Conservation (phyloP, 768 basidiomycete genomes). For the Panaeolus papilionaceus region DNA sequence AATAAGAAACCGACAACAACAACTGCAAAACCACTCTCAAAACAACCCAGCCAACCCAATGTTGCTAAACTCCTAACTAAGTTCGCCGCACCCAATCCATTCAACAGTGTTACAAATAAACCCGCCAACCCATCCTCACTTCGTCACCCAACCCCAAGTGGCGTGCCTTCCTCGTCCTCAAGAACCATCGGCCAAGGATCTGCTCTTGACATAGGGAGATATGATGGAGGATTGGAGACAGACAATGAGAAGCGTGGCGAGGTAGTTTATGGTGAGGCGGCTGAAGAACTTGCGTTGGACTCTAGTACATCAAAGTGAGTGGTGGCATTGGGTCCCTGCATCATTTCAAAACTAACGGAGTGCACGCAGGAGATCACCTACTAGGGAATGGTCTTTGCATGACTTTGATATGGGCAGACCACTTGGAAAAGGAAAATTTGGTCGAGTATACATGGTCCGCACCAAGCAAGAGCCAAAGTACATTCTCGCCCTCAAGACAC, state of each 20-base stretch:
- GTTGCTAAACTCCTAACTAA: conserved; percentile 79
- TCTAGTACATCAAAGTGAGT: conserved; percentile 75
- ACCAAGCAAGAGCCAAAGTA: conserved; percentile 89
- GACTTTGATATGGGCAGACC: conserved; percentile 95
- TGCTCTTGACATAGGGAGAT: conserved; percentile 80
- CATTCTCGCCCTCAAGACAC: conserved; percentile 95
- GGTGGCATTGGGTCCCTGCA: not conserved
- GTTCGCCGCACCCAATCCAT: conserved; percentile 71
- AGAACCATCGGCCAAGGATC: conserved; percentile 34
- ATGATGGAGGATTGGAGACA: conserved; percentile 96
- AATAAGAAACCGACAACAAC: conserved; percentile 49
- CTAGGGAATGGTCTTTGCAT: conserved; percentile 84
- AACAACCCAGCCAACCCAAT: conserved; percentile 63
- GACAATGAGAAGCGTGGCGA: conserved; percentile 86
- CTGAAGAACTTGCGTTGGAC: conserved; percentile 82
- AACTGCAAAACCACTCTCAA: conserved; percentile 46
- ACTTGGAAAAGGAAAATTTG: conserved; percentile 99
- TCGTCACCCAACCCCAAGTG: conserved; percentile 41
- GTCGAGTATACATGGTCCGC: conserved; percentile 97
- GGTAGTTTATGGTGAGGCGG: conserved; percentile 76
- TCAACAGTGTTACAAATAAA: conserved; percentile 39
- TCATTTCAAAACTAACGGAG: conserved; percentile 1
- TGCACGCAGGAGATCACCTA: conserved; percentile 62
- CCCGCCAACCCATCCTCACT: conserved; percentile 49
- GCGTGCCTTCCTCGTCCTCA: conserved; percentile 23